These are phyloP conservation scores for Vachellia collinsii DNA, from an alignment of 306 rosid species.

Conservation along the genomic window DNA sequence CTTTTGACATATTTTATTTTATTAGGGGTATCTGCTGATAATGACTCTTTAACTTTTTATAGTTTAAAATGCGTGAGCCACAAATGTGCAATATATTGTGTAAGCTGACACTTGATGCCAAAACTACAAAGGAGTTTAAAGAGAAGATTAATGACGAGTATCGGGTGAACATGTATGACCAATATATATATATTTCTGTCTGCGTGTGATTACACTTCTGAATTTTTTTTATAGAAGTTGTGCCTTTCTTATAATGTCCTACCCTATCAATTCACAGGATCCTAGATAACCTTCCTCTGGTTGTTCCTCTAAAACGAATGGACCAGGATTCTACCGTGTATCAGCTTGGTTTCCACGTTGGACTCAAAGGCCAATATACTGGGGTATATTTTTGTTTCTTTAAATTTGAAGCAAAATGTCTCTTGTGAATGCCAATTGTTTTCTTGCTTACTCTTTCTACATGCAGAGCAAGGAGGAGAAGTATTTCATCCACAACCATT, in stretches of 20 bases:
- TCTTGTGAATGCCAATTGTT: conserved; percentile 29
- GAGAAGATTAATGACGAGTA: conserved; percentile 95
- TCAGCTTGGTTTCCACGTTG: conserved; percentile 89
- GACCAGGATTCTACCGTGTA: conserved; percentile 83
- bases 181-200: not conserved
- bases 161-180: conserved; percentile 90
- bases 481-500: conserved; percentile 85
- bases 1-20: conserved; percentile 23
- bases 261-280: conserved; percentile 62
- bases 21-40: conserved; percentile 29
- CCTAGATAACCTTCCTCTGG: conserved; percentile 94
- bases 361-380: conserved; percentile 80
- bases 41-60: conserved; percentile 35
- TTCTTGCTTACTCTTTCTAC: conserved; percentile 35
- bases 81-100: conserved; percentile 83
- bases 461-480: conserved; percentile 84
- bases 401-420: conserved; percentile 23
- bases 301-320: conserved; percentile 68
- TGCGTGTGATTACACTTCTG: conserved; percentile 1
- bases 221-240: not conserved
- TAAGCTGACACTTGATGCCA: conserved; percentile 66
- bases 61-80: conserved; percentile 96
- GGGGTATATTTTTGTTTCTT: conserved; percentile 58
- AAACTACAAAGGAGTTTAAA: conserved; percentile 79
- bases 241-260: conserved; percentile 26